Percentiles rank a stretch among this genome's conserved stretches.
Evolutionary conservation across 345 rosid species (phyloP).

Genomic region (Erysimum cheiranthoides): DNA sequence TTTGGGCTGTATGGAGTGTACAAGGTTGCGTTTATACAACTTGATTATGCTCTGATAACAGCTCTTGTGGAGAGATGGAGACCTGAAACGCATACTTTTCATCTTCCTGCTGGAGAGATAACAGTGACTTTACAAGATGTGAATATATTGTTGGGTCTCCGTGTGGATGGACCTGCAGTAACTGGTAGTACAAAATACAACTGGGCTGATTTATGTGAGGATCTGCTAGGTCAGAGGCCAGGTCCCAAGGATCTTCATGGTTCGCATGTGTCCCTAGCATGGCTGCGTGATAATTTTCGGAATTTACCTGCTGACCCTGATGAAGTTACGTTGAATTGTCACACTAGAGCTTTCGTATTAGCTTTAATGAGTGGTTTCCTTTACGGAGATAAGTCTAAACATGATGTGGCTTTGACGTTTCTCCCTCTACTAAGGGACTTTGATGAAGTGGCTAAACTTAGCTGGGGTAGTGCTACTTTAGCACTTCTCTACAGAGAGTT

Average conservation of each 20-base stretch:
- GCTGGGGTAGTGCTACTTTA: slow-evolving; percentile 51
- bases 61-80: slow-evolving; percentile 90
- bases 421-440: slow-evolving; percentile 46
- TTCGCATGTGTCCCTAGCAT: slow-evolving; percentile 47
- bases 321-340: slow-evolving; percentile 44
- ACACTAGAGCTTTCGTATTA: slow-evolving; percentile 47
- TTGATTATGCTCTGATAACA: slow-evolving; percentile 72
- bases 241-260: slow-evolving; percentile 49
- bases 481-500: slow-evolving; percentile 51
- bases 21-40: slow-evolving; percentile 71
- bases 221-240: slow-evolving; percentile 46
- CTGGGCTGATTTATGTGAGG: slow-evolving; percentile 52
- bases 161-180: slow-evolving; percentile 77
- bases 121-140: slow-evolving; percentile 69
- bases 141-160: slow-evolving; percentile 68
- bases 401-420: slow-evolving; percentile 50
- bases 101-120: slow-evolving; percentile 78
- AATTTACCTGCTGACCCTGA: slow-evolving; percentile 44
- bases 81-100: slow-evolving; percentile 74
- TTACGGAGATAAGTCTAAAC: slow-evolving; percentile 49
- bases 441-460: slow-evolving; percentile 44
- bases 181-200: slow-evolving; percentile 53
- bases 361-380: slow-evolving; percentile 52
- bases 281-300: slow-evolving; percentile 48
- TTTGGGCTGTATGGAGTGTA: slow-evolving; percentile 57